Conservation (phyloP, 2,329 filamentous ascomycete genomes). For the Teratosphaeria zuluensis region DNA sequence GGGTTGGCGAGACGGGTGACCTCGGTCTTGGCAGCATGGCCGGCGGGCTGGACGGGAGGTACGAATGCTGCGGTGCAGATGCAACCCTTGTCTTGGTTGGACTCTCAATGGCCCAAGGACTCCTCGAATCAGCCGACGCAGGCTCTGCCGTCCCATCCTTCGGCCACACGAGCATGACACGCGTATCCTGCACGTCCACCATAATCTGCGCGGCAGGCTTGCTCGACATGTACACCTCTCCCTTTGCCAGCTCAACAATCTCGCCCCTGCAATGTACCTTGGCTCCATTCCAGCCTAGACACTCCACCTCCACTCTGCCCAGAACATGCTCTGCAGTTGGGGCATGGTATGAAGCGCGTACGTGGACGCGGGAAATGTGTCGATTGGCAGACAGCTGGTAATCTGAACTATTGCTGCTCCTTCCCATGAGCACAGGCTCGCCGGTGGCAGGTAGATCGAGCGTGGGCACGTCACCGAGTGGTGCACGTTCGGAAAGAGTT, state of each 20-base stretch:
- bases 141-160: slow-evolving; percentile 38
- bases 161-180: slow-evolving; percentile 89
- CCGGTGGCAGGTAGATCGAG: slow-evolving; percentile 74
- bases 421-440: slow-evolving; percentile 74
- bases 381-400: slow-evolving; percentile 89
- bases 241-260: slow-evolving; percentile 77
- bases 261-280: slow-evolving; percentile 86
- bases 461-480: slow-evolving; percentile 72
- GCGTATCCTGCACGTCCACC: slow-evolving; percentile 86
- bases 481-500: slow-evolving; percentile 65
- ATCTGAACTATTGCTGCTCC: slow-evolving; percentile 90
- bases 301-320: slow-evolving; percentile 78
- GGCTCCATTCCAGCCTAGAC: slow-evolving; percentile 90
- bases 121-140: slow-evolving; percentile 50
- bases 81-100: slow-evolving; percentile 41
- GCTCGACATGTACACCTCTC: slow-evolving; percentile 81
- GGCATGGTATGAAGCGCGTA: slow-evolving; percentile 74
- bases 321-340: slow-evolving; percentile 57
- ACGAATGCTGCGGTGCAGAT: slow-evolving; percentile 25
- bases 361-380: slow-evolving; percentile 85
- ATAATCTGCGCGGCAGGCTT: slow-evolving; percentile 84
- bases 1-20: slow-evolving; percentile 69
- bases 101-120: slow-evolving; percentile 53
- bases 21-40: slow-evolving; percentile 51
- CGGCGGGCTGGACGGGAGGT: slow-evolving; percentile 51